Base-by-base conservation (phyloP, 2,329 filamentous ascomycete species). In the Penicillium nordicum region DNA sequence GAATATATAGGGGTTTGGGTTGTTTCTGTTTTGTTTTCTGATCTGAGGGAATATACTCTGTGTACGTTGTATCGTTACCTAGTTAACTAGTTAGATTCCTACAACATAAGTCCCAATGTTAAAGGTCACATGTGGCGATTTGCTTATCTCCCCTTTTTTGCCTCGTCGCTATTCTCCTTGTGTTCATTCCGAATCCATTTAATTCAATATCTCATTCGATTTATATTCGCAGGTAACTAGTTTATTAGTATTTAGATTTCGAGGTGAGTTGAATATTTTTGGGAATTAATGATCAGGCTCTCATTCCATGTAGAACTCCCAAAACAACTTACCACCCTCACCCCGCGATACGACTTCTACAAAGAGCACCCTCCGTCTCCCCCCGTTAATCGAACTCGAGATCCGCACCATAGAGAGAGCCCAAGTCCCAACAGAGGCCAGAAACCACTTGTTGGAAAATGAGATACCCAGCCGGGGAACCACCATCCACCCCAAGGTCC, bases 391-490 rank as follows among this genome's bases (percentile, higher is more conserved):
- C 21, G 21, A 34, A 7, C 10, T 38, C 18, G 14, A 25, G 14
- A n/a, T 42, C 21, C 14, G n/a, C 49, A 30, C 53, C 54, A 48
- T 57, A 34, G 18, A 9, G 46, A 23, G 45, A 40, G 41, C 47
- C 52, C 21, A 47, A 44, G 51, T 47, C 30, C 36, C 37, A 36
- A 42, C 53, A 45, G 30, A 53, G 43, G 50, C 45, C n/a, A 57
- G 38, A 36, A 18, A 44, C 16, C 57, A 53, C 60, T 54, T 53
- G 65, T 63, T 66, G 64, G 63, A 74, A 68, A 68, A 74, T 74
- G 72, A 67, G 55, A 70, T 57, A 63, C 59, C 58, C 59, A 72
- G 52, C 53, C 37, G 56, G 57, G 57, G 55, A 55, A 58, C 63
- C 63, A 52, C 59, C 61, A 60, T 69, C 58, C 54, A 65, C 38